phyloP scores from a whole-genome alignment of 2,329 filamentous ascomycete genomes.

The Verticillium dahliae region DNA sequence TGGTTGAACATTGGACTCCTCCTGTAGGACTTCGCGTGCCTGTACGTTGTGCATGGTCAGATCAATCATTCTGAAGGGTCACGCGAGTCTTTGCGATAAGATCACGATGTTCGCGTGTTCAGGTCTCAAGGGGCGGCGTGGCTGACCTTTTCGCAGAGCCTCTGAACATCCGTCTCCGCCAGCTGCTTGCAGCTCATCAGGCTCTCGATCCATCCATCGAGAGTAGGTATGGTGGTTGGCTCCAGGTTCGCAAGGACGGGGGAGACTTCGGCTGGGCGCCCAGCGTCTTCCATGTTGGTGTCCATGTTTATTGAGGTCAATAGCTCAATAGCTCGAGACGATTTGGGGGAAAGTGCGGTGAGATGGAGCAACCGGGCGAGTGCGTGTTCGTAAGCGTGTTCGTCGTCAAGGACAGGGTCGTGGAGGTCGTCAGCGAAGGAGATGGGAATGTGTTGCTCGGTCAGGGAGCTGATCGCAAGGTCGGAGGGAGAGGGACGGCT shows the following conservation, averaged over 20 bases:
- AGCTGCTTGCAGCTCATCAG: conserved; percentile 99
- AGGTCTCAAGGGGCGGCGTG: conserved; percentile 4
- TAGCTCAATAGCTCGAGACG: not conserved
- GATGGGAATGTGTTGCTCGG: not conserved
- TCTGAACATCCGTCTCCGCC: conserved; percentile 87
- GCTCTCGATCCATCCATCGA: conserved; percentile 98
- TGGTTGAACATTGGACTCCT: conserved; percentile 97
- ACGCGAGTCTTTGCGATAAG: conserved; percentile 19
- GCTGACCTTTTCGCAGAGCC: conserved; percentile 92
- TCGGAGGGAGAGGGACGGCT: not conserved
- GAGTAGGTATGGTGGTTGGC: conserved; percentile 81
- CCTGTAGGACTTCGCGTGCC: conserved; percentile 93
- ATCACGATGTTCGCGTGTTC: not conserved
- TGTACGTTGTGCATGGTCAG: conserved; percentile 33
- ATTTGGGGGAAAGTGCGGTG: not conserved
- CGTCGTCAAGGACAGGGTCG: not conserved
- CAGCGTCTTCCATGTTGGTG: conserved; percentile 98
- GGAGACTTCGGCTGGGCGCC: conserved; percentile 73
- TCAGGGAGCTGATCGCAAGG: not conserved
- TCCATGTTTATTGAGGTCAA: conserved; percentile 55
- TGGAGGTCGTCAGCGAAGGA: not conserved
- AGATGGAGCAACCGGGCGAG: not conserved
- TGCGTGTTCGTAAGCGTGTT: not conserved
- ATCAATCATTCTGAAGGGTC: conserved; percentile 12
- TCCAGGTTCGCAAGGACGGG: conserved; percentile 58